These are phyloP conservation scores for Cryptococcus sp. DNA, from an alignment of 1,284 basidiomycete genomes.

Conservation along the genomic window DNA sequence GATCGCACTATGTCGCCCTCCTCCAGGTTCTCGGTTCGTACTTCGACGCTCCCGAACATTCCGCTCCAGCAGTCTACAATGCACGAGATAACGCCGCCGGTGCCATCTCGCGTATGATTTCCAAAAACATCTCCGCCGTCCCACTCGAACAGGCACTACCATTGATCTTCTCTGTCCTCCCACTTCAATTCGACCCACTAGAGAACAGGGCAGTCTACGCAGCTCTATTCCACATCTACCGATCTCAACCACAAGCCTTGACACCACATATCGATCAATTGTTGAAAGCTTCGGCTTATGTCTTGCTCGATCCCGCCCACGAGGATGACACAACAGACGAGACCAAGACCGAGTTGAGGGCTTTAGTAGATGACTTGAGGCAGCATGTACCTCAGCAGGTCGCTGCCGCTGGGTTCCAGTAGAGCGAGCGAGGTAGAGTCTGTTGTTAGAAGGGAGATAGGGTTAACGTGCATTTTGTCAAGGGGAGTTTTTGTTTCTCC, in stretches of 20 bases:
- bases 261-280: conserved; percentile 76
- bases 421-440: not conserved
- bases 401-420: conserved; percentile 41
- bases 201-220: conserved; percentile 89
- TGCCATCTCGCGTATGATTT: conserved; percentile 82
- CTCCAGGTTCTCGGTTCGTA: conserved; percentile 76
- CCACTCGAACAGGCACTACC: conserved; percentile 85
- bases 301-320: conserved; percentile 70
- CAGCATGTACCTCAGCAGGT: conserved; percentile 46
- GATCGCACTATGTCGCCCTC: conserved; percentile 72
- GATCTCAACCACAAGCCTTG: conserved; percentile 64
- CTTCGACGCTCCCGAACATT: conserved; percentile 62
- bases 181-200: conserved; percentile 80
- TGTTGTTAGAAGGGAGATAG: not conserved
- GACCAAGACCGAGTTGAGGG: conserved; percentile 66
- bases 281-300: conserved; percentile 75
- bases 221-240: conserved; percentile 84
- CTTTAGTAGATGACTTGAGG: conserved; percentile 68
- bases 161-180: conserved; percentile 74
- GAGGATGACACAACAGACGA: conserved; percentile 74
- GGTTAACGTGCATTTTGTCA: not conserved
- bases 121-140: conserved; percentile 73
- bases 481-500: too few species aligned
- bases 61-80: conserved; percentile 61
- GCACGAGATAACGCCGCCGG: conserved; percentile 96